Conservation (phyloP, 2,329 filamentous ascomycete species). For the Microdochium nivale region DNA sequence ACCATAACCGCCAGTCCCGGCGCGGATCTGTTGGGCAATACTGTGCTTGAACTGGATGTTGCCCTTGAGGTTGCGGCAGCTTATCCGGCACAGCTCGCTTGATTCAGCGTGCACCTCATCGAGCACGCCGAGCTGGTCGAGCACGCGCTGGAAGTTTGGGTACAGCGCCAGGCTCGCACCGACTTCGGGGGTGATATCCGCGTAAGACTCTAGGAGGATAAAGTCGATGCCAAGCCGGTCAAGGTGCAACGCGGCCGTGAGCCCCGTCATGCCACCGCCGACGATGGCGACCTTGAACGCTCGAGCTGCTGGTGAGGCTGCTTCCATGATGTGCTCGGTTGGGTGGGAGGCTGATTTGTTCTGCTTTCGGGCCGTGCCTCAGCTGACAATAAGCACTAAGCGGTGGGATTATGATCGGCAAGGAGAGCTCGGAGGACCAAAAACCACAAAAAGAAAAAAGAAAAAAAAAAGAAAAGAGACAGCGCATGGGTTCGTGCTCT, state of each 20-base stretch:
- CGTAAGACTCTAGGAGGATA: conserved; percentile 29
- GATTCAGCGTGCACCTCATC: conserved; percentile 13
- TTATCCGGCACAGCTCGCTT: conserved; percentile 3
- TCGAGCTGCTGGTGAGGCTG: neutral
- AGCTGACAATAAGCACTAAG: too few species aligned
- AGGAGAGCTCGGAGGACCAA: too few species aligned
- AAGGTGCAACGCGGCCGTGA: conserved; percentile 30
- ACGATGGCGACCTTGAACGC: conserved; percentile 6
- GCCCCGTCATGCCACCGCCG: conserved; percentile 19
- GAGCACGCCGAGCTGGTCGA: conserved; percentile 31
- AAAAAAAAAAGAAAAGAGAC: too few species aligned
- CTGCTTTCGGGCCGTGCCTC: too few species aligned
- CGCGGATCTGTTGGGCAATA: conserved; percentile 4
- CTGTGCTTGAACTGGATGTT: neutral
- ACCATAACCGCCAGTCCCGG: conserved; percentile 7
- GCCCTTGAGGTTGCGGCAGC: conserved; percentile 5
- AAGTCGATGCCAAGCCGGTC: conserved; percentile 30
- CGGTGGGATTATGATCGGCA: too few species aligned
- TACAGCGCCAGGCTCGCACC: conserved; percentile 30
- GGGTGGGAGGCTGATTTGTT: neutral
- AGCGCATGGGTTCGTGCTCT: too few species aligned
- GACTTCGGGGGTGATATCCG: conserved; percentile 23
- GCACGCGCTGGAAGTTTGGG: conserved; percentile 25
- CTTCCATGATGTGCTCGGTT: neutral
- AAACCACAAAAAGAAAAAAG: too few species aligned